Evolutionary conservation across 495 filamentous ascomycete species (phyloP), one percentile per base, ranked within the genome.

Genomic region (Alectoria sarmentosa): DNA sequence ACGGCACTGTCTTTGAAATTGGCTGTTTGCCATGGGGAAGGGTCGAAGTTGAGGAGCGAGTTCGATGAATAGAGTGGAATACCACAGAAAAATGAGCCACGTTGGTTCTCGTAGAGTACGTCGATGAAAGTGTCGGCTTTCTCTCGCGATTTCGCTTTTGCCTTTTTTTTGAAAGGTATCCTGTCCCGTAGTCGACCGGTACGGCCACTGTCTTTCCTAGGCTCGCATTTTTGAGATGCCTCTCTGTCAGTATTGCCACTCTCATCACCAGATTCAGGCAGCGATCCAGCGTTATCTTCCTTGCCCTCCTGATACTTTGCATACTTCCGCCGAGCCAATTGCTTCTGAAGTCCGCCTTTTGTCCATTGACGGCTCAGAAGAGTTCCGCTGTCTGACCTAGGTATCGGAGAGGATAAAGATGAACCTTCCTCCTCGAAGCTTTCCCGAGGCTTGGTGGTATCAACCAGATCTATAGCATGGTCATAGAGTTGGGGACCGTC

Each of bases 91-190:
- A 96, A 97, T 41, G 81, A 83, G 60, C 90, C 90, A 23, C 90
- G 80, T 72, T 95, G 87, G 72, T 99, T 98, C 75, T 99, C 95
- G 72, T 96, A 97, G 11, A 99, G 82, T 15, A 97, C 83, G 65
- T 99, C 95, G 37, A 98, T 83, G 17, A 79, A 83, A 4, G 83
- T 76, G 49, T 73, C 67, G 66, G 89, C 87, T 30, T 65, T 49
- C 23, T 66, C 61, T 32, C 59, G 41, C 52, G 59, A 39, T 46
- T 61, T 64, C 4, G 58, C 17, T 23, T 56, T 65, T 57, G 67
- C 36, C n/a, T 71, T 66, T 23, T 61, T 67, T 66, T 74, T 52
- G 72, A 73, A 52, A 72, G 58, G 58, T 59, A 63, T 66, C 59
- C 64, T 69, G 52, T 60, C 66, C 63, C 58, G 57, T 58, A 57